phyloP scores from a whole-genome alignment of 176 grass and related monocot genomes.

The Themeda triandra region DNA sequence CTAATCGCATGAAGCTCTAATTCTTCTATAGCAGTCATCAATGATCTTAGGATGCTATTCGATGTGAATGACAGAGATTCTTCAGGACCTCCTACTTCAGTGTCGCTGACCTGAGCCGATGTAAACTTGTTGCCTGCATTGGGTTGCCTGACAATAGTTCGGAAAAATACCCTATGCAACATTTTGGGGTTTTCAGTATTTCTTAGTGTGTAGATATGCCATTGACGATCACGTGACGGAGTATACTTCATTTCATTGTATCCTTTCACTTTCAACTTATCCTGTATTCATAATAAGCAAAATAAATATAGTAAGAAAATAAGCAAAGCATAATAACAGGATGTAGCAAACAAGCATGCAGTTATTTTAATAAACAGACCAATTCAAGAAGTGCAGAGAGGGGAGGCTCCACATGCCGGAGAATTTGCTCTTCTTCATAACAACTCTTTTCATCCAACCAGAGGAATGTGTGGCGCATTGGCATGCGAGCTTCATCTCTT shows the following conservation, averaged over 20 bases:
- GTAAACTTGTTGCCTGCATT: constrained; percentile 49
- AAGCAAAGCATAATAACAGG: constrained; percentile 4
- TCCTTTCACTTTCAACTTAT: constrained; percentile 84
- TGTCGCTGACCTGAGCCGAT: constrained; percentile 39
- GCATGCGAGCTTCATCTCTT: constrained; percentile 65
- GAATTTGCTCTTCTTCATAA: constrained; percentile 81
- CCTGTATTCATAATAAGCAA: constrained; percentile 44
- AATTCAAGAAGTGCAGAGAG: constrained; percentile 90
- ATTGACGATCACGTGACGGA: constrained; percentile 90
- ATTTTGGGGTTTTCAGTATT: constrained; percentile 65
- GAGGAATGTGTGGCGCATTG: constrained; percentile 84
- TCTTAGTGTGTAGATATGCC: constrained; percentile 87
- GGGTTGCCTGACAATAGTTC: constrained; percentile 83
- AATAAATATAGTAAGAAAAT: constrained; percentile 6
- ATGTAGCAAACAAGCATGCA: constrained; percentile 16
- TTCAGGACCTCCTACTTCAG: constrained; percentile 33
- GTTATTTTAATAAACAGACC: constrained; percentile 43
- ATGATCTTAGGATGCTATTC: constrained; percentile 74
- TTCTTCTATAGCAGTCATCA: constrained; percentile 86
- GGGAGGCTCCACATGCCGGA: constrained; percentile 91
- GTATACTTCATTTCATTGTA: constrained; percentile 89
- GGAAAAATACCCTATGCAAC: constrained; percentile 86
- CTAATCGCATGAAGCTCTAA: constrained; percentile 82
- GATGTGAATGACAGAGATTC: constrained; percentile 75
- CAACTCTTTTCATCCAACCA: constrained; percentile 68